Evolutionary conservation across 176 grass and related monocot genomes (phyloP).

Genomic region (Guadua angustifolia): DNA sequence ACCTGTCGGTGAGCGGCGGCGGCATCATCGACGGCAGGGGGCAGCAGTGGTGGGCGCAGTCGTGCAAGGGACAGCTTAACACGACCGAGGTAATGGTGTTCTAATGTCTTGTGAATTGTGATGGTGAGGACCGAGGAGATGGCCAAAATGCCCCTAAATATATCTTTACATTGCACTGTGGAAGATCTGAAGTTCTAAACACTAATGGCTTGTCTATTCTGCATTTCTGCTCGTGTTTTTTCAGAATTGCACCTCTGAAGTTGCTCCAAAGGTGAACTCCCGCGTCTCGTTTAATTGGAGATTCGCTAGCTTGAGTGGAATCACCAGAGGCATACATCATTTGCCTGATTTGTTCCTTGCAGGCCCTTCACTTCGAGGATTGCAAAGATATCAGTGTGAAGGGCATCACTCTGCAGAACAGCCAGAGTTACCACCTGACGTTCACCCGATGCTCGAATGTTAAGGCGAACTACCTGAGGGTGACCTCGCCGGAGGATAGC

Average conservation of each 20-base stretch:
- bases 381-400: slow-evolving; percentile 49
- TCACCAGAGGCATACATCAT: background rate
- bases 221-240: slow-evolving; percentile 25
- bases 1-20: slow-evolving; percentile 54
- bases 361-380: slow-evolving; percentile 75
- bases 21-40: slow-evolving; percentile 76
- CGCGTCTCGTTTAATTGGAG: background rate
- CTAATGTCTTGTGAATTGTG: background rate
- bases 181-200: background rate
- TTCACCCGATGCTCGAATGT: slow-evolving; percentile 64
- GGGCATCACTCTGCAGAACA: slow-evolving; percentile 63
- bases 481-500: slow-evolving; percentile 77
- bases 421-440: slow-evolving; percentile 65
- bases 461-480: slow-evolving; percentile 49
- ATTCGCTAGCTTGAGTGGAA: background rate
- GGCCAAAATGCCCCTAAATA: too few species aligned
- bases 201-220: background rate
- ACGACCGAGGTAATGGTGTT: slow-evolving; percentile 20
- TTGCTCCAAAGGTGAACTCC: slow-evolving; percentile 51
- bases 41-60: slow-evolving; percentile 64
- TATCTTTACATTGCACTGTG: background rate
- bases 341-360: background rate
- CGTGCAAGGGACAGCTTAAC: slow-evolving; percentile 37
- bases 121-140: too few species aligned
- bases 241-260: slow-evolving; percentile 40